These are phyloP conservation scores for Seiridium cupressi DNA, from an alignment of 2,329 filamentous ascomycete species.

Conservation along the genomic window DNA sequence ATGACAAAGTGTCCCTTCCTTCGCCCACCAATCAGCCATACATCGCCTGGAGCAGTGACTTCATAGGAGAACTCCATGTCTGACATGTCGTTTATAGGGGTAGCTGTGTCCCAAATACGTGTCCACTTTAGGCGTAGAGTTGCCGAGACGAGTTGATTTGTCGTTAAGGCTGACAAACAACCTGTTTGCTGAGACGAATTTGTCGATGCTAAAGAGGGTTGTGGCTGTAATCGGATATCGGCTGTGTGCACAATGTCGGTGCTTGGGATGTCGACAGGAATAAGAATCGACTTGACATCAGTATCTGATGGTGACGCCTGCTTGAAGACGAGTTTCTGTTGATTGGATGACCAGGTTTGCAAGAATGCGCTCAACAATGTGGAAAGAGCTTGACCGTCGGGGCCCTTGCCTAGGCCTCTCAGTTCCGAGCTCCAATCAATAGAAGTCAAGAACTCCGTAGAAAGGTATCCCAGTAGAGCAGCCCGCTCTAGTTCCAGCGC, in stretches of 20 bases:
- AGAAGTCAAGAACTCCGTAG: constrained; percentile 44
- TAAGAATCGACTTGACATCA: constrained; percentile 66
- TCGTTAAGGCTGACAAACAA: constrained; percentile 42
- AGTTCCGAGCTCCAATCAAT: constrained; percentile 50
- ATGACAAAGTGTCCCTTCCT: constrained; percentile 76
- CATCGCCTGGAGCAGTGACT: constrained; percentile 68
- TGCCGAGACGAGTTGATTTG: constrained; percentile 65
- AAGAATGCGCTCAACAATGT: constrained; percentile 30
- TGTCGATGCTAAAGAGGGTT: constrained; percentile 15
- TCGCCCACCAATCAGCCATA: constrained; percentile 83
- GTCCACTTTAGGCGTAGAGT: constrained; percentile 63
- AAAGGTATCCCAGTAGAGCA: constrained; percentile 49
- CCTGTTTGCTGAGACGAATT: constrained; percentile 20
- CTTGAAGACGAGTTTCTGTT: constrained; percentile 29
- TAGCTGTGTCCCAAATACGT: constrained; percentile 56
- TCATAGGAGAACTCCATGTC: constrained; percentile 81
- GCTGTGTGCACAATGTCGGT: constrained; percentile 81
- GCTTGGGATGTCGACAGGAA: constrained; percentile 86
- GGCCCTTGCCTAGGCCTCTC: constrained; percentile 43
- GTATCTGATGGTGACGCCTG: constrained; percentile 25
- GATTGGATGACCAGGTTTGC: constrained; percentile 32
- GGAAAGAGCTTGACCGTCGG: constrained; percentile 31
- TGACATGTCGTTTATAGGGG: constrained; percentile 24
- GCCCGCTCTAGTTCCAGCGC: constrained; percentile 55
- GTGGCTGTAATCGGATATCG: constrained; percentile 54